Percentiles rank a stretch among this genome's conserved stretches.
phyloP scores from a whole-genome alignment of 768 basidiomycete species.

The Mycena polygramma region DNA sequence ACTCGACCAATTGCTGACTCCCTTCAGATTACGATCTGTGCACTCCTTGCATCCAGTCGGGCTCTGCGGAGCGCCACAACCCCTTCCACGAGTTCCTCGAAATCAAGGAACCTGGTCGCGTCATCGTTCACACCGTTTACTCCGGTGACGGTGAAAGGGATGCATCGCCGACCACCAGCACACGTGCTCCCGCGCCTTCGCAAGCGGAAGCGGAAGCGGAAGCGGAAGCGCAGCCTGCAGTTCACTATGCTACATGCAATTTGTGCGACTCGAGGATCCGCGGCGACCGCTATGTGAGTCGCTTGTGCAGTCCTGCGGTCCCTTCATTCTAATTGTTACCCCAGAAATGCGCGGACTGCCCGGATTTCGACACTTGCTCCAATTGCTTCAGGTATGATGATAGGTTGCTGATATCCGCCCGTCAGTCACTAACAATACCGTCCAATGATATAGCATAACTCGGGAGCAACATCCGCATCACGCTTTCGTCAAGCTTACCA shows the following conservation, averaged over 20 bases:
- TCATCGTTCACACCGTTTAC: constrained; percentile 74
- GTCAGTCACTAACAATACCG: constrained; percentile 13
- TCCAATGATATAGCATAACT: constrained; percentile 63
- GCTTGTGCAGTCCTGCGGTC: constrained; percentile 10
- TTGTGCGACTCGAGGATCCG: constrained; percentile 79
- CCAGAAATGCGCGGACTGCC: constrained; percentile 85
- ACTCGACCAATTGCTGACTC: neutral
- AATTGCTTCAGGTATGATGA: constrained; percentile 73
- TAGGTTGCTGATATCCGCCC: neutral
- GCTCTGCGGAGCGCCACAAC: constrained; percentile 66
- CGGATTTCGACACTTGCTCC: constrained; percentile 86
- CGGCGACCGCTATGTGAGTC: constrained; percentile 80
- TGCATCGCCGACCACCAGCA: constrained; percentile 23
- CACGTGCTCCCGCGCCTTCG: constrained; percentile 28
- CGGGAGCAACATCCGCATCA: constrained; percentile 82
- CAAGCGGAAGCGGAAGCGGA: constrained; percentile 24
- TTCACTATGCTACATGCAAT: constrained; percentile 80
- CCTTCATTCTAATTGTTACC: constrained; percentile 14
- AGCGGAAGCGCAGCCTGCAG: constrained; percentile 41
- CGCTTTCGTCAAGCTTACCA: constrained; percentile 74
- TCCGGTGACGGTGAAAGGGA: constrained; percentile 53
- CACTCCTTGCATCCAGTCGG: constrained; percentile 65
- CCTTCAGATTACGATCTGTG: constrained; percentile 80
- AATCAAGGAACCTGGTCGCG: constrained; percentile 72
- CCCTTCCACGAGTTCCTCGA: constrained; percentile 80